Evolutionary conservation across 768 basidiomycete genomes (phyloP).

Genomic region (Cubamyces lactineus): DNA sequence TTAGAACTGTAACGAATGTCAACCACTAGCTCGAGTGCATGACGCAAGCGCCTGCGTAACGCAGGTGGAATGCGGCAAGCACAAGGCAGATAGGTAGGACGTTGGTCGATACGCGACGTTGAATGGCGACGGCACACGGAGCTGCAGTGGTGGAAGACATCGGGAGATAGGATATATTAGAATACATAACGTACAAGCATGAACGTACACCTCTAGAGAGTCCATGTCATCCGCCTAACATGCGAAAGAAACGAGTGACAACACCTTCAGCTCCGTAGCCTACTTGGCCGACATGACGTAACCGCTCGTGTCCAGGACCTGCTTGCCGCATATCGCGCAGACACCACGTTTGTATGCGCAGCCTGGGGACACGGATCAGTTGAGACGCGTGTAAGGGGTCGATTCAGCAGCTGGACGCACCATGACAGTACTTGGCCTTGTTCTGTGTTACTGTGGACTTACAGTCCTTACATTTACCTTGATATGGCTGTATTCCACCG

Average conservation of each 20-base stretch:
- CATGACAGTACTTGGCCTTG: slow-evolving; percentile 87
- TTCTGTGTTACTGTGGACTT: slow-evolving; percentile 86
- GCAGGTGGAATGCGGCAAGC: no score
- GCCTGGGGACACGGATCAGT: slow-evolving; percentile 45
- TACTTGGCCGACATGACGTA: slow-evolving; percentile 88
- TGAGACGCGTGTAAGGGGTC: background rate
- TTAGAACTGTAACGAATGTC: no score
- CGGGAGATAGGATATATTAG: slow-evolving; percentile 3
- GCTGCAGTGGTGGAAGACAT: no score
- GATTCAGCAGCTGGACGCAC: slow-evolving; percentile 43
- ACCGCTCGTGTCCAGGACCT: slow-evolving; percentile 80
- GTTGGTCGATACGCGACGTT: no score
- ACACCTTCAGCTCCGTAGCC: background rate
- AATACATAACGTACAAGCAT: slow-evolving; percentile 22
- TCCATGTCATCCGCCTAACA: slow-evolving; percentile 10
- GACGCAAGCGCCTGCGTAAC: no score
- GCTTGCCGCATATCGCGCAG: slow-evolving; percentile 87
- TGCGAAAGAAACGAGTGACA: background rate
- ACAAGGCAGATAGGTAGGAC: no score
- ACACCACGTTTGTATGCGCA: slow-evolving; percentile 88
- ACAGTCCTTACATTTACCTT: slow-evolving; percentile 86
- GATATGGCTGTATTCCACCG: slow-evolving; percentile 63
- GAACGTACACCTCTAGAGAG: slow-evolving; percentile 21
- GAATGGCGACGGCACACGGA: no score
- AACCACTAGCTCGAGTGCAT: no score